Evolutionary conservation across 441 rosid genomes (phyloP), one percentile per base, ranked within the genome.

Genomic region (Pelargonium cotyledonis): DNA sequence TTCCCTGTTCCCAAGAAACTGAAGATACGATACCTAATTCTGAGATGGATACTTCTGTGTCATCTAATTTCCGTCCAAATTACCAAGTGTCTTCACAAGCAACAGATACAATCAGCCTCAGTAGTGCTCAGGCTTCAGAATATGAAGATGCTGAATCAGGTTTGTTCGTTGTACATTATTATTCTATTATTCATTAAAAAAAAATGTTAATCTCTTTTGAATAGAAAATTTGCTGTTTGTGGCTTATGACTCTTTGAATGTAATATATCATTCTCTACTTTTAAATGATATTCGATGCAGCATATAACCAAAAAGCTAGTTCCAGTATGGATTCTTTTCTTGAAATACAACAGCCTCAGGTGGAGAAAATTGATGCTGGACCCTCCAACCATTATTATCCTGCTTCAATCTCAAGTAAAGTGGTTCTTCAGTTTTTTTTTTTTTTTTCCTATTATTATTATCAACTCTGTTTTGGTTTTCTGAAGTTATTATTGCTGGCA

Each of bases 101-200:
- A 53, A 82, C 85, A 14, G 92, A 85, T 77, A 80, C 95, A 19
- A 79, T 82, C 67, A 88, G 90, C 82, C 35, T 29, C 4, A 85
- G 70, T 72, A 84, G 88, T 67, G 79, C 84, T 77, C 91, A 83
- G 26, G 83, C 89, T 41, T 85, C 96, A 43, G 96, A 89, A 74
- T 78, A 78, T 79, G 97, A 85, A 78, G 98, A 93, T 78, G 90
- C 82, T 58, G 92, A 93, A 80, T 90, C 98, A 83, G 96, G 98
- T 90, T 70, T 68, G 65, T 69, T 29, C 4, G 35, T 29, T 46
- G 62, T 57, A 57, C 62, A 57, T 18, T 57, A 19, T 73, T 60
- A 67, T 19, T 53, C 58, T 65, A 57, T 58, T 8, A 21, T 58
- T 35, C 66, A 15, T 53, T 41, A 38, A 16, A 41, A 63, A 63